Percentiles rank a stretch among this genome's conserved stretches.
Conservation (phyloP, 2,329 filamentous ascomycete species). For the Colletotrichum cuscutae region DNA sequence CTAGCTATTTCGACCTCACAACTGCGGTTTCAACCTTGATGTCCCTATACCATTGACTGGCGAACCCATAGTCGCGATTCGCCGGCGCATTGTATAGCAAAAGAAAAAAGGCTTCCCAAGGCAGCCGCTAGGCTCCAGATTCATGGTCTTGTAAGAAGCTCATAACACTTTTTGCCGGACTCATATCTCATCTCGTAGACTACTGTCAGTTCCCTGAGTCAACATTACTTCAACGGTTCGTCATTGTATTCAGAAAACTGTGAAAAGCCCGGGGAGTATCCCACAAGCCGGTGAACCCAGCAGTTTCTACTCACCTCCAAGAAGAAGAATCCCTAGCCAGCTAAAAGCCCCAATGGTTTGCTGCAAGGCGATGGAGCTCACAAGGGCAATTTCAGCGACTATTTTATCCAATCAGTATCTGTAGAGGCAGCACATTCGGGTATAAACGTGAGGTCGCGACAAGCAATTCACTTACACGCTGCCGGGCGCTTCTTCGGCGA, state of each 20-base stretch:
- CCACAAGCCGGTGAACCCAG: neutral
- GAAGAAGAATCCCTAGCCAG: neutral
- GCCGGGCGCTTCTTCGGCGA: slow-evolving; percentile 7
- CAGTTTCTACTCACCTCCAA: neutral
- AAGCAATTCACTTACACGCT: slow-evolving; percentile 9
- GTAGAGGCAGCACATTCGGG: no score
- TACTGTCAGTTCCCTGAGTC: neutral
- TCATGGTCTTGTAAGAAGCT: neutral
- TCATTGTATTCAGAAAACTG: neutral
- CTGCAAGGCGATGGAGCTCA: neutral
- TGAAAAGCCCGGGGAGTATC: neutral
- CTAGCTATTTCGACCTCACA: neutral
- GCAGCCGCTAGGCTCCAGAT: neutral
- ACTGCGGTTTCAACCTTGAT: neutral
- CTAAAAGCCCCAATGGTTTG: neutral
- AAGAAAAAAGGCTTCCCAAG: neutral
- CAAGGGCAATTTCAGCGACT: neutral
- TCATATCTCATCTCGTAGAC: neutral
- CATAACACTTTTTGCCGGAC: neutral
- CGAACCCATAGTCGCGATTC: neutral
- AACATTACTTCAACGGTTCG: neutral
- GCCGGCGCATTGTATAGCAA: neutral
- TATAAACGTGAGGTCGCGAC: neutral
- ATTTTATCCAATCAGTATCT: neutral
- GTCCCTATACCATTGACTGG: neutral